Base-by-base conservation (phyloP, 805 yeast species). In the Candida chauliodis region DNA sequence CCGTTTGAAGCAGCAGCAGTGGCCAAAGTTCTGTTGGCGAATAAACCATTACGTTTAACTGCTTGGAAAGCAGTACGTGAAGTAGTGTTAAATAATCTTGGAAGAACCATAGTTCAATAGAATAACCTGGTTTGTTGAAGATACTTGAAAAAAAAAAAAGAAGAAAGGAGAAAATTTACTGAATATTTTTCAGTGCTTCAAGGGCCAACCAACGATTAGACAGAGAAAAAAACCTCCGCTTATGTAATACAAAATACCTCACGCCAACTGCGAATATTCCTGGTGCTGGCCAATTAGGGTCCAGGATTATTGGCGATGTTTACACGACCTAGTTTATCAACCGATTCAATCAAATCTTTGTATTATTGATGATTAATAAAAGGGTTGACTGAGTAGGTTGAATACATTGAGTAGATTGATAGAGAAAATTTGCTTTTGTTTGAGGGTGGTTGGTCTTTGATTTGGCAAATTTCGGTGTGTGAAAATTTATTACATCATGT, bases 21-120 rank as follows among this genome's bases (percentile, higher is more conserved):
- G 53, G 90, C 89, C 69, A 81, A 72, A 67, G 80, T 78, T 71
- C 87, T 82, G 74, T 70, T 72, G 11, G 34, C 8, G 71, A 83
- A 79, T 66, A 81, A 75, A 61, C 71, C 58, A 75, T 82, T 81
- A 66, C 89, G 87, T 76, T 80, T 84, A 59, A 89, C 95, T 57
- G 91, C 90, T 70, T 81, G 79, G 71, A 84, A 79, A 60, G 95
- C 95, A 63, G 84, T 76, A 73, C 89, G 88, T 56, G 95, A 79
- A 61, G 76, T 63, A 53, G 64, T 51, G 67, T 68, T 67, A 58
- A 68, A 64, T 66, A 69, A 66, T 67, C 73, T 69, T 53, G 74
- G 74, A 63, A 73, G 75, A 69, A 75, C 79, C 81, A 76, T 76
- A 38, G 45, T 42, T 31, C 34, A 26, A 33, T 19, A 10, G 16